Conservation (phyloP, 2,329 filamentous ascomycete species). For the Corinectria fuckeliana region DNA sequence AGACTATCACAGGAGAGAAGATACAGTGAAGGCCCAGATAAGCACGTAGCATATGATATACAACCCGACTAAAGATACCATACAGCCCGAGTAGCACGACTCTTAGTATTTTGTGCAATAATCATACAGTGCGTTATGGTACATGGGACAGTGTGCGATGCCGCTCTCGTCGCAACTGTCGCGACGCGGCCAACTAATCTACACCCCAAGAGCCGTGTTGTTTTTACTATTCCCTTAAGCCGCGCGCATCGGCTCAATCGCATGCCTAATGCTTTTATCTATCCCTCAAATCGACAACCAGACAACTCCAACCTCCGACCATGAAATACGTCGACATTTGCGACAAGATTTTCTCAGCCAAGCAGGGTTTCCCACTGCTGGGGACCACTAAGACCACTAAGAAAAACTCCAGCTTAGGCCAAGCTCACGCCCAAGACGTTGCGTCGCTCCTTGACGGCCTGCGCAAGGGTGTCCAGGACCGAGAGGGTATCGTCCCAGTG, state of each 20-base stretch:
- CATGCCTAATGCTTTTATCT: conserved; percentile 29
- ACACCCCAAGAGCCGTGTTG: background rate
- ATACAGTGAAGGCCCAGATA: too few relatives aligned
- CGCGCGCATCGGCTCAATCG: conserved; percentile 14
- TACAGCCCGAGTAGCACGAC: too few relatives aligned
- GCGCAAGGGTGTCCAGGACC: conserved; percentile 78
- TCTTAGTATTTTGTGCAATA: too few relatives aligned
- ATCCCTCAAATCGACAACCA: conserved; percentile 31
- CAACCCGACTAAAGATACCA: too few relatives aligned
- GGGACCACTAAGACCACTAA: background rate
- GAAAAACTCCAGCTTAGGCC: conserved; percentile 20
- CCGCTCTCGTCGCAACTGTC: conserved; percentile 12
- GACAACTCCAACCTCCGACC: conserved; percentile 33
- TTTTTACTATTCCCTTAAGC: conserved; percentile 10
- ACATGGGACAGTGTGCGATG: conserved; percentile 28
- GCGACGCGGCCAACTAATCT: conserved; percentile 1
- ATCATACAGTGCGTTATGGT: conserved; percentile 24
- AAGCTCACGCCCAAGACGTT: conserved; percentile 37
- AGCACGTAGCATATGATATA: too few relatives aligned
- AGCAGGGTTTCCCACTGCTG: background rate
- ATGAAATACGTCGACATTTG: conserved; percentile 24
- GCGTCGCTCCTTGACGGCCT: conserved; percentile 72
- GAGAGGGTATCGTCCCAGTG: conserved; percentile 87
- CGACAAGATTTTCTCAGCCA: conserved; percentile 9
- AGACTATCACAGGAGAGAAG: too few relatives aligned